Base-by-base conservation (phyloP, 805 yeast genomes). In the Metschnikowia koreensis region DNA sequence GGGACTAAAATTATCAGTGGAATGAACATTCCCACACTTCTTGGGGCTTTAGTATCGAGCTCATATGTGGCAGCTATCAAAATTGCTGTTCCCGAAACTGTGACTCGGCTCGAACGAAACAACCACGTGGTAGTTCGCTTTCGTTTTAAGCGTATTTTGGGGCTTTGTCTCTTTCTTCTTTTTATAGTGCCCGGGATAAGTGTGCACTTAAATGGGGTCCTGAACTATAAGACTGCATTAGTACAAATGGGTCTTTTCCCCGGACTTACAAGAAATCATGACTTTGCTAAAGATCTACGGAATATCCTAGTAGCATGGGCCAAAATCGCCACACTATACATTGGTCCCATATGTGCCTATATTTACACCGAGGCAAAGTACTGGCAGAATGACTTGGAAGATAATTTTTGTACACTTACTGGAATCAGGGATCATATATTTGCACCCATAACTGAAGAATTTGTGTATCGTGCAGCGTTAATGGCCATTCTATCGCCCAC, bases 391-490 rank as follows among this genome's bases (percentile, higher is more conserved):
- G 74, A 66, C 29, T 51, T 69, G 15, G 6, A 5, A 1, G 53
- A 57, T 1, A 63, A 58, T 26, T 59, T 70, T 22, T 12, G 38
- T 8, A 66, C 69, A 7, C 52, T 80, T 4, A 64, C 67, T 27
- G 82, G 83, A 1, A 34, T 82, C 26, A 66, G 94, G 52, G 83
- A 86, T 62, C 74, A 81, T 44, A 50, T 87, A 0, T 70, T 86
- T 38, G 96, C 91, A 0, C 97, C 97, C 4, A 44, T 85, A 1
- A 83, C 93, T 0, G 97, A 89, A 63, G 97, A 89, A 62, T 55
- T 88, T 29, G 78, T 87, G 1, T 89, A 83, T 63, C 73, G 96
- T 1, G 73, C 85, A 0, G 76, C 57, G 52, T 79, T 54, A 51
- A 71, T 51, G 56, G 68, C 43, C 50, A 67, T 51, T 60, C 65